A percentile compares a stretch with the other conserved stretches of the same genome.
Conservation (phyloP, 1,284 basidiomycete genomes). For the Cryptococcus sp. region DNA sequence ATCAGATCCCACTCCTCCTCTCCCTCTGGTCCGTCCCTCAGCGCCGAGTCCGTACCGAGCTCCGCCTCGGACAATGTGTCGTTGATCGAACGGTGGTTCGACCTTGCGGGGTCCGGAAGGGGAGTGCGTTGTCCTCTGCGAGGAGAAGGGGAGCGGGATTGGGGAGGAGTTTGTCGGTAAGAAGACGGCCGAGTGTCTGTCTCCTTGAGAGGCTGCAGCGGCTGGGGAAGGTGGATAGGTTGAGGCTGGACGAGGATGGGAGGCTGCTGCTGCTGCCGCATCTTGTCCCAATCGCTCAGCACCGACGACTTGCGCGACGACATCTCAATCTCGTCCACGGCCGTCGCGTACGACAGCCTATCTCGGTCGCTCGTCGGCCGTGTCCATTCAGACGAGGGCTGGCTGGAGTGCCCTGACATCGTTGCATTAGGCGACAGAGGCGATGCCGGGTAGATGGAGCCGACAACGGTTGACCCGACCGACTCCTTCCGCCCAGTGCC, state of each 20-base stretch:
- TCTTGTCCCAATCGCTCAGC: background rate
- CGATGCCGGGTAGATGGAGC: too few species aligned
- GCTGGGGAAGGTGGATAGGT: background rate
- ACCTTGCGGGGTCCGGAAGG: background rate
- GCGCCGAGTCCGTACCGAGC: background rate
- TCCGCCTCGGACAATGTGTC: background rate
- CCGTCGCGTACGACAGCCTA: background rate
- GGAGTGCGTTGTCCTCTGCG: background rate
- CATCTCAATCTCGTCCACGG: background rate
- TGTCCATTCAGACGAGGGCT: background rate
- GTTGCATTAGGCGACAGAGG: background rate
- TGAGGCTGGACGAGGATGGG: background rate
- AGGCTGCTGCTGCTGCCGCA: background rate
- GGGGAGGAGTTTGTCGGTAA: too few species aligned
- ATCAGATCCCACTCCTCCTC: conserved; percentile 43
- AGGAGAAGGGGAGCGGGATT: background rate
- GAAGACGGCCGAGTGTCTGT: too few species aligned
- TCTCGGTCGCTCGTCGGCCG: background rate
- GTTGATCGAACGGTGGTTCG: background rate
- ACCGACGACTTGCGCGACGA: background rate
- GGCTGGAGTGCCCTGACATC: background rate
- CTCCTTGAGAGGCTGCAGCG: too few species aligned
- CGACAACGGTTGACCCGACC: background rate
- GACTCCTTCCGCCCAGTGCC: background rate
- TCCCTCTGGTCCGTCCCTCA: conserved; percentile 18